Conservation (phyloP, 2,329 filamentous ascomycete genomes). For the Lizonia empirigonia region DNA sequence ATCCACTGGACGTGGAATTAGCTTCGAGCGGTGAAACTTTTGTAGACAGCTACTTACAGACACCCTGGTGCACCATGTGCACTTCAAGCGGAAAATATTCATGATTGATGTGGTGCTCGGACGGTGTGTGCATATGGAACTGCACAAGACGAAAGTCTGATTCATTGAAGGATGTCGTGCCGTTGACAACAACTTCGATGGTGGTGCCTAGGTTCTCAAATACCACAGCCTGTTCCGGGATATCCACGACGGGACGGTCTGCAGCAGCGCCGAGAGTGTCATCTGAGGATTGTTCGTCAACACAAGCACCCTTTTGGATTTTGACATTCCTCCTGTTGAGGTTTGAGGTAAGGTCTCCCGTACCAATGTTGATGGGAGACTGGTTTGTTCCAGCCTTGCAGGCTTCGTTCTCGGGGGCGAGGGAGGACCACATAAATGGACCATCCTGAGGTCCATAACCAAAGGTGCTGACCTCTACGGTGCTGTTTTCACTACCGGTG, state of each 20-base stretch:
- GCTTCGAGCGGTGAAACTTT: background rate
- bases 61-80: slow-evolving; percentile 65
- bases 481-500: slow-evolving; percentile 6
- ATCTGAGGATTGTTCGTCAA: slow-evolving; percentile 30
- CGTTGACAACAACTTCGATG: slow-evolving; percentile 61
- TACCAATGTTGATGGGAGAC: slow-evolving; percentile 62
- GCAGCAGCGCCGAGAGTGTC: slow-evolving; percentile 38
- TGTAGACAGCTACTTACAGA: slow-evolving; percentile 40
- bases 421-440: slow-evolving; percentile 60
- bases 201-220: slow-evolving; percentile 66
- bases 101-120: slow-evolving; percentile 61
- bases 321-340: slow-evolving; percentile 5
- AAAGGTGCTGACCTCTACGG: slow-evolving; percentile 46
- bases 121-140: slow-evolving; percentile 67
- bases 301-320: slow-evolving; percentile 7
- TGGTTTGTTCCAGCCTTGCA: slow-evolving; percentile 59
- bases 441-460: slow-evolving; percentile 53
- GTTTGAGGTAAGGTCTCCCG: slow-evolving; percentile 4
- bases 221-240: slow-evolving; percentile 53
- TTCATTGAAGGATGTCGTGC: slow-evolving; percentile 52
- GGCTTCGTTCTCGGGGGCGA: slow-evolving; percentile 52
- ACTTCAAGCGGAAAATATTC: slow-evolving; percentile 56
- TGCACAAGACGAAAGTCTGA: slow-evolving; percentile 56
- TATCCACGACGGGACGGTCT: slow-evolving; percentile 38
- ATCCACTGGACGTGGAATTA: slow-evolving; percentile 34